Percentiles rank a stretch among this genome's conserved stretches.
phyloP scores from a whole-genome alignment of 1,284 basidiomycete species.

The Rhodotorula sp. region DNA sequence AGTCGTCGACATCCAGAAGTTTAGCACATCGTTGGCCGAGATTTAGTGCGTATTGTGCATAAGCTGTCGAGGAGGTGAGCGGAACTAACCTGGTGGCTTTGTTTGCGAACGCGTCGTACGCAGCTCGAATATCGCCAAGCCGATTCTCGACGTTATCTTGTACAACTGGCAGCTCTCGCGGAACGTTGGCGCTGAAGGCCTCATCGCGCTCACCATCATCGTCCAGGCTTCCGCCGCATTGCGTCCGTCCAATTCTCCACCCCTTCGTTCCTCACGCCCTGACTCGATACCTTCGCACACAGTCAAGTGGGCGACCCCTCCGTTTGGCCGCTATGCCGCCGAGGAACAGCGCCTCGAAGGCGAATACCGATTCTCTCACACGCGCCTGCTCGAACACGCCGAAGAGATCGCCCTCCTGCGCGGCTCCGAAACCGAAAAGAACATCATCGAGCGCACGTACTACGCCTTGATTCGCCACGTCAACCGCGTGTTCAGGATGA shows the following conservation, averaged over 20 bases:
- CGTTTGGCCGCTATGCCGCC: conserved; percentile 87
- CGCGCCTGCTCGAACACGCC: conserved; percentile 85
- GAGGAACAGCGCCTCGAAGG: conserved; percentile 77
- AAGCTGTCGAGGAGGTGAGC: neutral
- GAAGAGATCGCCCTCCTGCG: conserved; percentile 94
- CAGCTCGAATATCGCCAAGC: conserved; percentile 81
- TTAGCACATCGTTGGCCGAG: conserved; percentile 84
- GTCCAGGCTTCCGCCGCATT: conserved; percentile 78
- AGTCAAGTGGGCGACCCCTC: conserved; percentile 86
- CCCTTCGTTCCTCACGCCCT: neutral
- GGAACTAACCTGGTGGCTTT: neutral
- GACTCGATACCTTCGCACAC: conserved; percentile 6
- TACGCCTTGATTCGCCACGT: conserved; percentile 85
- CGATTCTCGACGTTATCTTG: conserved; percentile 77
- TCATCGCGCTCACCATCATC: conserved; percentile 76
- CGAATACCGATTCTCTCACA: conserved; percentile 83
- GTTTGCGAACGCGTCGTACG: neutral
- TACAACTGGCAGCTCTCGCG: conserved; percentile 95
- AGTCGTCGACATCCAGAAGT: conserved; percentile 91
- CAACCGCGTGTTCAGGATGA: conserved; percentile 72
- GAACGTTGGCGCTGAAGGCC: conserved; percentile 91
- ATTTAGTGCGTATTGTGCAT: conserved; percentile 60
- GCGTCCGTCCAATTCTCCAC: conserved; percentile 52
- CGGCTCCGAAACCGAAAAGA: conserved; percentile 88
- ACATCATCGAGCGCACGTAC: conserved; percentile 87